These are phyloP conservation scores for Penicillium fimorum DNA, from an alignment of 495 filamentous ascomycete species.

Conservation along the genomic window DNA sequence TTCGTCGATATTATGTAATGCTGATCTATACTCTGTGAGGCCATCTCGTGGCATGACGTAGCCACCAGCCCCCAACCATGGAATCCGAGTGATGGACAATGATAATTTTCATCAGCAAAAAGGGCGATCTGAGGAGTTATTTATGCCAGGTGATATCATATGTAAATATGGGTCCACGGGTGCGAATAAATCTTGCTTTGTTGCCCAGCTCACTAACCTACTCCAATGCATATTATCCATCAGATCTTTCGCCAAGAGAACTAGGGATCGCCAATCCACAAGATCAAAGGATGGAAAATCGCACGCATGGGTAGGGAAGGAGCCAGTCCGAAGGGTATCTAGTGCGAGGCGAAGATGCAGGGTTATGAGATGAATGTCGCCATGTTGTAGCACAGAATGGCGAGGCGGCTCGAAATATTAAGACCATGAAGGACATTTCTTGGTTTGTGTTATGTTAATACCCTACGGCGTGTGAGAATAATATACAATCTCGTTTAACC, in stretches of 20 bases:
- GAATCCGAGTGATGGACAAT: background rate
- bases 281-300: conserved; percentile 41
- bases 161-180: background rate
- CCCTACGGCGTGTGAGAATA: background rate
- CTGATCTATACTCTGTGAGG: conserved; percentile 5
- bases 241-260: background rate
- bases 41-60: conserved; percentile 7
- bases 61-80: background rate
- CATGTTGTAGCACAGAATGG: conserved; percentile 19
- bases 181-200: background rate
- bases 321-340: conserved; percentile 27
- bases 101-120: background rate
- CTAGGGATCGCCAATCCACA: background rate
- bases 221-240: background rate
- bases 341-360: conserved; percentile 17
- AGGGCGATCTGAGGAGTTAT: background rate
- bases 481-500: background rate
- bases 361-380: conserved; percentile 33
- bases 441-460: conserved; percentile 11
- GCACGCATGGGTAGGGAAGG: conserved; percentile 43
- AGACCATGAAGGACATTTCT: background rate
- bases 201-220: background rate
- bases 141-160: background rate
- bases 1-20: too few species aligned
- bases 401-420: background rate